phyloP scores from a whole-genome alignment of 225 moss, liverwort and hornwort species.

The Straminergon stramineum region DNA sequence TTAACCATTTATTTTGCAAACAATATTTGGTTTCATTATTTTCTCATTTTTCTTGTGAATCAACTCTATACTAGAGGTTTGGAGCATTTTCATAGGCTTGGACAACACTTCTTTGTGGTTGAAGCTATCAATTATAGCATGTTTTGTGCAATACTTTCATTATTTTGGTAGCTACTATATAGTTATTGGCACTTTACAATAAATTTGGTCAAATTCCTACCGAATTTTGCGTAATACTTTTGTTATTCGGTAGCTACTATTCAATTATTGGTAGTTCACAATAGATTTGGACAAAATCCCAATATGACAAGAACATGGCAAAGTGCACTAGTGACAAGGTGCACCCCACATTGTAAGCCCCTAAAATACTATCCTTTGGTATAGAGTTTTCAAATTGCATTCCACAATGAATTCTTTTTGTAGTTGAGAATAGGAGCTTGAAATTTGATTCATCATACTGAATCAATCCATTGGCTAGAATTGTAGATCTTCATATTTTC shows the following conservation, averaged over 20 bases:
- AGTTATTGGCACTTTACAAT: too few species aligned
- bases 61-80: too few species aligned
- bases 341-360: background rate
- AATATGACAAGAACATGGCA: background rate
- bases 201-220: background rate
- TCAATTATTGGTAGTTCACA: too few species aligned
- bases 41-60: too few species aligned
- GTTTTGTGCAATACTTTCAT: background rate
- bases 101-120: too few species aligned
- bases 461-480: background rate
- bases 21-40: too few species aligned
- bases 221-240: too few species aligned
- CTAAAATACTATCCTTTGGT: background rate
- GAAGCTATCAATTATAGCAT: background rate
- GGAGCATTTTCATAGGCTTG: too few species aligned
- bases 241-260: background rate
- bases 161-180: background rate
- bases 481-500: slow-evolving; percentile 80
- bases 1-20: too few species aligned
- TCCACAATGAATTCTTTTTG: background rate
- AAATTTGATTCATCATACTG: background rate
- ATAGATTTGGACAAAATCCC: background rate
- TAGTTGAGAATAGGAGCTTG: background rate
- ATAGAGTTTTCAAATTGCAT: background rate
- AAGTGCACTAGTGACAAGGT: background rate